phyloP scores from a whole-genome alignment of 2,329 filamentous ascomycete species.

The Ophiosphaerella korrae region DNA sequence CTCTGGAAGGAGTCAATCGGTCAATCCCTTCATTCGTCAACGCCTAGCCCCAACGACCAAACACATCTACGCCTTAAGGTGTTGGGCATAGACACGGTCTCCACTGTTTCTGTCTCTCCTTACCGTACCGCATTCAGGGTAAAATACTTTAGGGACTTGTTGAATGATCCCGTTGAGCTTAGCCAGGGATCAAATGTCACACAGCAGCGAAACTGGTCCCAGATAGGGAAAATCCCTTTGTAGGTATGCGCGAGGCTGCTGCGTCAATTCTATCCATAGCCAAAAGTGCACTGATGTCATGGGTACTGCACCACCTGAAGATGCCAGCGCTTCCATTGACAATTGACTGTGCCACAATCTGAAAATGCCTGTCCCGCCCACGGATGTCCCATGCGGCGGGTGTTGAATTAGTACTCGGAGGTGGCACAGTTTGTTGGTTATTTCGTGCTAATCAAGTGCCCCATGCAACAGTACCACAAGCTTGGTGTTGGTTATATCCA shows the following conservation, averaged over 20 bases:
- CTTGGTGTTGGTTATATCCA: conserved; percentile 10
- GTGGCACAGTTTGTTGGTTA: conserved; percentile 19
- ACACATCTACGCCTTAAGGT: too few relatives aligned
- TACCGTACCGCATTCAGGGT: background rate
- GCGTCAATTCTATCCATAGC: conserved; percentile 1
- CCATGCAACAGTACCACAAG: conserved; percentile 29
- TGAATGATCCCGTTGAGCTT: conserved; percentile 3
- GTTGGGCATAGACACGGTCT: background rate
- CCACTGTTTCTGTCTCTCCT: background rate
- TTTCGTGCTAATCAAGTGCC: conserved; percentile 7
- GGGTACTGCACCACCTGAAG: background rate
- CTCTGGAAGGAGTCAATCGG: too few relatives aligned
- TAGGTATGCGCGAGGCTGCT: background rate
- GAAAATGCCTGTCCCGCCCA: conserved; percentile 1
- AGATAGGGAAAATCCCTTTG: background rate
- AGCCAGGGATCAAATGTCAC: conserved; percentile 2
- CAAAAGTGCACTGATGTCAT: background rate
- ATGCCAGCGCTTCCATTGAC: background rate
- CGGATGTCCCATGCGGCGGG: conserved; percentile 5
- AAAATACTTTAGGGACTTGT: background rate
- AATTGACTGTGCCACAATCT: conserved; percentile 5
- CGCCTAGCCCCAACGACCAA: too few relatives aligned
- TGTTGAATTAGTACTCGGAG: conserved; percentile 8
- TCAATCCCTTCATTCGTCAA: too few relatives aligned
- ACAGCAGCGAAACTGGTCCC: conserved; percentile 2